Evolutionary conservation across 768 basidiomycete species (phyloP), one percentile per base, ranked within the genome.

Genomic region (Ephemerocybe angulata): DNA sequence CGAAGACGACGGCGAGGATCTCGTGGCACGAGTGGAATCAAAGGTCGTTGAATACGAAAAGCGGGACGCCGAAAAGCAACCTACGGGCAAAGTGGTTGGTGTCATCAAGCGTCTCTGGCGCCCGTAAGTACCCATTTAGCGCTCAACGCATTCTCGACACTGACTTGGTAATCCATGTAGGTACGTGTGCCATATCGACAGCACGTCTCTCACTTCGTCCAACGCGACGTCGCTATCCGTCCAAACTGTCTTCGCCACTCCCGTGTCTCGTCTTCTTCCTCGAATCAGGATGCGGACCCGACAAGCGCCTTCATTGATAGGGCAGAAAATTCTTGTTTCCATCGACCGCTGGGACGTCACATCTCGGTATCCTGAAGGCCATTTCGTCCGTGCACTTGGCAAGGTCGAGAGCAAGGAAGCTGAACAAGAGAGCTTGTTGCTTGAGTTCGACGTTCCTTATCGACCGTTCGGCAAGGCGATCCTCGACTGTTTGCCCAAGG

Each of bases 401-500:
- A 85, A 83, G 62, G 92, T 86, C 0, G 96, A 94, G 63, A 90
- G 88, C 67, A 97, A 98, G 68, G 94, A 96, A 67, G 95, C 95
- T 0, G 96, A 98, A 64, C 89, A 94, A 66, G 96, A 98, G 70
- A 92, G 90, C 66, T 65, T 99, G 53, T 67, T 99, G 61, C 72
- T 98, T 27, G 96, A 99, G 68, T 98, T 88, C 66, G 97, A 97
- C 52, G 93, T 98, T 6, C 93, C 94, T 1, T 98, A 98, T 67
- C 69, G 96, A 58, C 93, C 97, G 2, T 99, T 99, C 67, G 94
- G 94, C n/a, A 90, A 87, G 69, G 92, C 94, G 2, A 93, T 98
- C 42, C 63, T 97, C 62, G 87, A 90, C 58, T 98, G 97, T 67
- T 71, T 99, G 61, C 97, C 97, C 1, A 63, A 69, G 2, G 88